A percentile compares a stretch with the other conserved stretches of the same genome.
Conservation (phyloP, 306 rosid genomes). For the Heteromeles arbutifolia region DNA sequence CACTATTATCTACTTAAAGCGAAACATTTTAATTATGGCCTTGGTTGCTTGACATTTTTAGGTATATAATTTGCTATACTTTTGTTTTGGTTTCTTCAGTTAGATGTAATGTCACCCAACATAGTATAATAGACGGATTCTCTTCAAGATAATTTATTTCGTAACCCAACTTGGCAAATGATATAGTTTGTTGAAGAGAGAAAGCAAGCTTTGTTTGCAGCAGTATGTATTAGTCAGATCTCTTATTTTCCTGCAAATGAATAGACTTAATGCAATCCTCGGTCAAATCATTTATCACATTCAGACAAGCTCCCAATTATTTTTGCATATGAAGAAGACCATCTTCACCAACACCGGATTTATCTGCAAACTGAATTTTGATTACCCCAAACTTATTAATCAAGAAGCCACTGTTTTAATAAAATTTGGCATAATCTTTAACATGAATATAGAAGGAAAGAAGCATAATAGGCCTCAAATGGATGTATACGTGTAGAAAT, state of each 20-base stretch:
- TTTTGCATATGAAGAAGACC: constrained; percentile 30
- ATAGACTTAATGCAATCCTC: constrained; percentile 58
- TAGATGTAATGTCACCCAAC: constrained; percentile 8
- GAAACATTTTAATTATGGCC: too few species aligned
- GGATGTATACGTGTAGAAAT: neutral
- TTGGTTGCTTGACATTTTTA: too few species aligned
- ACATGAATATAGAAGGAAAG: neutral
- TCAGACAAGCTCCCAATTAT: constrained; percentile 61
- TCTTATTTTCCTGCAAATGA: constrained; percentile 50
- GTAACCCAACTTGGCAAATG: constrained; percentile 52
- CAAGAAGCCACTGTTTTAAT: neutral
- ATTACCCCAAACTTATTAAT: constrained; percentile 1
- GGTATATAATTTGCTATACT: too few species aligned
- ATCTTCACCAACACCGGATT: constrained; percentile 39
- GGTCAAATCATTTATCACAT: constrained; percentile 46
- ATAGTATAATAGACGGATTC: constrained; percentile 25
- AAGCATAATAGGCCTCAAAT: neutral
- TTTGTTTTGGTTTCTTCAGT: too few species aligned
- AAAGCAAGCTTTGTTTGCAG: constrained; percentile 71
- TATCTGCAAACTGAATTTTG: constrained; percentile 45
- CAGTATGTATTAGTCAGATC: constrained; percentile 32
- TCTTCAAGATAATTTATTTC: constrained; percentile 36
- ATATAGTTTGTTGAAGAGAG: constrained; percentile 69
- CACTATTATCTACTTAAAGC: too few species aligned
- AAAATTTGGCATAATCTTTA: neutral